These are phyloP conservation scores for Boletellus ananiceps DNA, from an alignment of 768 basidiomycete genomes.

Conservation along the genomic window DNA sequence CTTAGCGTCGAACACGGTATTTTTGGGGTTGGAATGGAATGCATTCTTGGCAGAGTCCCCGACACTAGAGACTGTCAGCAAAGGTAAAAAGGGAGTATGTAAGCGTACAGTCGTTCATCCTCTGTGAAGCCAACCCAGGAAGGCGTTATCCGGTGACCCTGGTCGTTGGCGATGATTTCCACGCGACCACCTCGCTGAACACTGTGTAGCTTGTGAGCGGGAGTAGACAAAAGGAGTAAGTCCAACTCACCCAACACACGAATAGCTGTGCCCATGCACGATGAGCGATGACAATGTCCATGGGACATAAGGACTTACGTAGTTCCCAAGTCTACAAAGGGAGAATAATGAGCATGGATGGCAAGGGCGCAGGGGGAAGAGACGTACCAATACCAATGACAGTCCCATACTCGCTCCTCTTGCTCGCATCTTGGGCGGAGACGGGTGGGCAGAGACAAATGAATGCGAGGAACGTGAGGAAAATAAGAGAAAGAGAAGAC, in stretches of 20 bases:
- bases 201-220: constrained; percentile 35
- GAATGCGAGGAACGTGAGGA: constrained; percentile 66
- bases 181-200: constrained; percentile 83
- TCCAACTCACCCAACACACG: constrained; percentile 82
- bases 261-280: constrained; percentile 55
- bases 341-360: constrained; percentile 2
- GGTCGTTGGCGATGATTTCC: constrained; percentile 88
- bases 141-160: constrained; percentile 85
- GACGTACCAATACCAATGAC: constrained; percentile 87
- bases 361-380: accelerated
- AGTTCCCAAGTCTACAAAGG: constrained; percentile 76
- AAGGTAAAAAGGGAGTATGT: background rate
- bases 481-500: constrained; percentile 56
- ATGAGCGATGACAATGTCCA: constrained; percentile 8
- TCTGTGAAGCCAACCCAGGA: constrained; percentile 82
- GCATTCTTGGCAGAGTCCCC: constrained; percentile 98
- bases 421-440: constrained; percentile 54
- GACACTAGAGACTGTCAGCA: constrained; percentile 38
- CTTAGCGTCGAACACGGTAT: constrained; percentile 96
- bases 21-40: constrained; percentile 83
- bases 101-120: constrained; percentile 60
- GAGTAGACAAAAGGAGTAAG: background rate
- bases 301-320: constrained; percentile 46
- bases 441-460: constrained; percentile 65
- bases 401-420: constrained; percentile 73